Conservation (phyloP, 1,139 yeast genomes). For the Lodderomyces theae region DNA sequence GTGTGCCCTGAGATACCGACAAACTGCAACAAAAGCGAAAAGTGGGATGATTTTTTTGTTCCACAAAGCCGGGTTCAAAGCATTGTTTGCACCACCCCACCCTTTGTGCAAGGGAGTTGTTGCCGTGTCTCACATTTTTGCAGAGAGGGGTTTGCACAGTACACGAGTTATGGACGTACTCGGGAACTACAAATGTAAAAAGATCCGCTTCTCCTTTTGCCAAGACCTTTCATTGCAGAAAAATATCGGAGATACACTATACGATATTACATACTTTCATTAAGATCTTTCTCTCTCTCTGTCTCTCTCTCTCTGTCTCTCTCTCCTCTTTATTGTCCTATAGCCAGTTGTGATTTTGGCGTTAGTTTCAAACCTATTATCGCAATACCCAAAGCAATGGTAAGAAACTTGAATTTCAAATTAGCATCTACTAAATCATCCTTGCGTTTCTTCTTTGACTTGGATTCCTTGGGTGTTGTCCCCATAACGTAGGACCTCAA, state of each 20-base stretch:
- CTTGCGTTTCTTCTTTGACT: conserved; percentile 19
- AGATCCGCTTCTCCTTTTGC: too few relatives aligned
- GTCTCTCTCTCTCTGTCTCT: too few relatives aligned
- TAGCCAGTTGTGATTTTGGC: conserved; percentile 15
- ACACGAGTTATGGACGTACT: too few relatives aligned
- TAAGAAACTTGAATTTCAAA: conserved; percentile 42
- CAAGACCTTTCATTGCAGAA: too few relatives aligned
- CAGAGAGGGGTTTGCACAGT: too few relatives aligned
- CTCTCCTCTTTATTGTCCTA: neutral
- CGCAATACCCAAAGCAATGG: conserved; percentile 44
- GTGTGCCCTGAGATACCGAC: too few relatives aligned
- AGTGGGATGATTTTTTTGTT: conserved; percentile 2
- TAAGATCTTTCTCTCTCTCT: too few relatives aligned
- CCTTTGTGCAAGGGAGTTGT: too few relatives aligned
- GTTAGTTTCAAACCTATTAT: conserved; percentile 43
- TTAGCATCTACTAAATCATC: conserved; percentile 39
- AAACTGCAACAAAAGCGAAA: conserved; percentile 1
- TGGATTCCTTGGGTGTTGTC: conserved; percentile 16
- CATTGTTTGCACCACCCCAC: too few relatives aligned
- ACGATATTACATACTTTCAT: neutral
- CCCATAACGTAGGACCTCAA: conserved; percentile 37
- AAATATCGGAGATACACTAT: neutral
- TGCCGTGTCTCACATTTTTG: too few relatives aligned
- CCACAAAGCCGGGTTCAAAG: conserved; percentile 1
- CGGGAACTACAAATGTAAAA: too few relatives aligned